These are phyloP conservation scores for Fusarium sp. DNA, from an alignment of 2,329 filamentous ascomycete species.

Conservation along the genomic window DNA sequence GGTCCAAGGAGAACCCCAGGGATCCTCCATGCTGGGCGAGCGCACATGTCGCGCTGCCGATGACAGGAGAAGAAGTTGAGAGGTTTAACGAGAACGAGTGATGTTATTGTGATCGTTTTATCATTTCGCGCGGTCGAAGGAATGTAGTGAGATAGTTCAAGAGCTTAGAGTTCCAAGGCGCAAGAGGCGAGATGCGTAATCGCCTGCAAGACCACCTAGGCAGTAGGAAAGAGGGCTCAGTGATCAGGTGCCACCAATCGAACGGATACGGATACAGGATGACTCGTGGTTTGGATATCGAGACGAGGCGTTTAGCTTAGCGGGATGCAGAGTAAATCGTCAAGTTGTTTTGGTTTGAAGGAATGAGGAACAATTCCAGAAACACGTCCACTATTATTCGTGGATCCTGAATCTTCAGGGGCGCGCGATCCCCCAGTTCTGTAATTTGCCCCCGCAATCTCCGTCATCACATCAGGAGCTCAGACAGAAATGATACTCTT, in stretches of 20 bases:
- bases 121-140: slow-evolving; percentile 37
- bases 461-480: slow-evolving; percentile 31
- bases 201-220: slow-evolving; percentile 13
- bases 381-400: slow-evolving; percentile 28
- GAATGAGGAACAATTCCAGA: slow-evolving; percentile 31
- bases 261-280: background rate
- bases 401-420: slow-evolving; percentile 38
- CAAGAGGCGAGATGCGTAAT: slow-evolving; percentile 35
- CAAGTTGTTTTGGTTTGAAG: slow-evolving; percentile 33
- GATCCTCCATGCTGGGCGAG: slow-evolving; percentile 68
- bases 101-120: slow-evolving; percentile 33
- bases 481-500: slow-evolving; percentile 27
- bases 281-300: background rate
- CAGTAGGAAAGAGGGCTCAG: slow-evolving; percentile 20
- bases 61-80: slow-evolving; percentile 11
- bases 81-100: background rate
- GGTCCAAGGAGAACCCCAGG: slow-evolving; percentile 72
- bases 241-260: slow-evolving; percentile 14
- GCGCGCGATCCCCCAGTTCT: slow-evolving; percentile 27
- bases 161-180: slow-evolving; percentile 31
- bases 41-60: slow-evolving; percentile 50
- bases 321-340: slow-evolving; percentile 1
- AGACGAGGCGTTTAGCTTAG: slow-evolving; percentile 2
- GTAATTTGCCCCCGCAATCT: slow-evolving; percentile 43
- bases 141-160: slow-evolving; percentile 15